These are phyloP conservation scores for Trichosporon coremiiforme DNA, from an alignment of 1,284 basidiomycete species.

Conservation along the genomic window DNA sequence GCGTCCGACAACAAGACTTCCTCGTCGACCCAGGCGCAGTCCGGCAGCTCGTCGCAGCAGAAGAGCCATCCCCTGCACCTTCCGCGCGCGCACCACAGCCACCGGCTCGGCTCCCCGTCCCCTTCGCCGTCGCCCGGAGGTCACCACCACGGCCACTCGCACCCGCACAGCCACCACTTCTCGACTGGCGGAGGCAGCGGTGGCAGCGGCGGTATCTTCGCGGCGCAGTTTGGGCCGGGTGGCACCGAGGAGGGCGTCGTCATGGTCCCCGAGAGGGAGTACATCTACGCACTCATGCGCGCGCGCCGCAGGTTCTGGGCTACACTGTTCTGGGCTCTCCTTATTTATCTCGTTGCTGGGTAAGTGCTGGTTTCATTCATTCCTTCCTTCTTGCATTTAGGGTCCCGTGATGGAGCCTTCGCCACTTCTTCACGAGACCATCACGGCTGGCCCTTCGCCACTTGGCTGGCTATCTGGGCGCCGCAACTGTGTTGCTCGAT, in stretches of 20 bases:
- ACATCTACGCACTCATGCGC: constrained; percentile 36
- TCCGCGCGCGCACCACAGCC: background rate
- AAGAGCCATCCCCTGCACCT: background rate
- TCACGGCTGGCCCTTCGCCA: no score
- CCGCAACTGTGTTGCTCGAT: no score
- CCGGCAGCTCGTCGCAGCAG: background rate
- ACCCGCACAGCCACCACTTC: constrained; percentile 6
- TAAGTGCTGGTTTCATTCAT: no score
- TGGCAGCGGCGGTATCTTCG: background rate
- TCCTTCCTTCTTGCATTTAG: no score
- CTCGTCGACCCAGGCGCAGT: background rate
- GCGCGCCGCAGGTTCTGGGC: constrained; percentile 50
- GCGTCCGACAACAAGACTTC: background rate
- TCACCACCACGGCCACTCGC: background rate
- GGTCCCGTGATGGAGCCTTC: no score
- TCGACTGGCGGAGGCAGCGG: background rate
- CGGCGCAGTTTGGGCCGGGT: background rate
- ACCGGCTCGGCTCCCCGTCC: background rate
- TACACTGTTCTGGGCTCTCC: constrained; percentile 50
- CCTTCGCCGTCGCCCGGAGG: background rate
- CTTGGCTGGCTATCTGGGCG: no score
- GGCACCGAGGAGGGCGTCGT: constrained; percentile 24
- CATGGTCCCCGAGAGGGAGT: constrained; percentile 23
- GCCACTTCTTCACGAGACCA: no score
- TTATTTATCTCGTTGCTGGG: constrained; percentile 51